Percentiles rank a stretch among this genome's conserved stretches.
Evolutionary conservation across 2,329 filamentous ascomycete species (phyloP).

Genomic region (Rasamsonia emersonii): DNA sequence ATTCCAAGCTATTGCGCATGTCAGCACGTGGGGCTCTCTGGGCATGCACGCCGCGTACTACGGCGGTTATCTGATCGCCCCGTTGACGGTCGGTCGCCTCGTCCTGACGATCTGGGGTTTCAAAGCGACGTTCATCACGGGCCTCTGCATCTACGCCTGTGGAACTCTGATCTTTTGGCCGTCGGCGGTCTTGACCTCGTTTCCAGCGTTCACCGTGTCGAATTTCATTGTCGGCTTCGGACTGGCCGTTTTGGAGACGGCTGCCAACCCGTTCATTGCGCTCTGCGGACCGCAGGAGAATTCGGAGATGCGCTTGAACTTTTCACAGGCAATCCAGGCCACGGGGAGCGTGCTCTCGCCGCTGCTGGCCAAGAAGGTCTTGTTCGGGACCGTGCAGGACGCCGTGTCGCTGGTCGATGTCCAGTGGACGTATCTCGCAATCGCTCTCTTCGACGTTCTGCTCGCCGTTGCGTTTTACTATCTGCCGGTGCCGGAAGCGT

Average conservation of each 20-base stretch:
- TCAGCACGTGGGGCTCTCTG: constrained; percentile 25
- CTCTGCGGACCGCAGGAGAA: constrained; percentile 54
- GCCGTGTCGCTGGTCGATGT: constrained; percentile 49
- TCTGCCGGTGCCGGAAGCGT: constrained; percentile 53
- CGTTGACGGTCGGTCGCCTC: constrained; percentile 46
- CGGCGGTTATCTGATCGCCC: constrained; percentile 49
- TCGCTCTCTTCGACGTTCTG: constrained; percentile 51
- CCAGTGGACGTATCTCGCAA: constrained; percentile 58
- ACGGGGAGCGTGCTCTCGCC: constrained; percentile 52
- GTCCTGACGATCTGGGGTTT: constrained; percentile 53
- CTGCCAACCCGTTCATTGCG: constrained; percentile 54
- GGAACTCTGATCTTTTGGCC: constrained; percentile 57
- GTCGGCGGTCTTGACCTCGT: constrained; percentile 53
- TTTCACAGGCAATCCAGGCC: constrained; percentile 55
- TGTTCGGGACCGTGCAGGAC: constrained; percentile 44
- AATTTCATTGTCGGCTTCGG: constrained; percentile 56
- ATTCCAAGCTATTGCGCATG: constrained; percentile 44
- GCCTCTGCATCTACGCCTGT: constrained; percentile 54
- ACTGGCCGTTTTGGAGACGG: constrained; percentile 51
- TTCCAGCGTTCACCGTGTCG: constrained; percentile 51
- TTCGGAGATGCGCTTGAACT: constrained; percentile 51
- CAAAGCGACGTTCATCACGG: constrained; percentile 53
- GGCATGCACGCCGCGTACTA: constrained; percentile 55
- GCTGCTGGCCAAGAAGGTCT: constrained; percentile 49
- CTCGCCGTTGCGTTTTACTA: constrained; percentile 55